phyloP scores from a whole-genome alignment of 2,329 filamentous ascomycete genomes.

The Paramyrothecium roridum region DNA sequence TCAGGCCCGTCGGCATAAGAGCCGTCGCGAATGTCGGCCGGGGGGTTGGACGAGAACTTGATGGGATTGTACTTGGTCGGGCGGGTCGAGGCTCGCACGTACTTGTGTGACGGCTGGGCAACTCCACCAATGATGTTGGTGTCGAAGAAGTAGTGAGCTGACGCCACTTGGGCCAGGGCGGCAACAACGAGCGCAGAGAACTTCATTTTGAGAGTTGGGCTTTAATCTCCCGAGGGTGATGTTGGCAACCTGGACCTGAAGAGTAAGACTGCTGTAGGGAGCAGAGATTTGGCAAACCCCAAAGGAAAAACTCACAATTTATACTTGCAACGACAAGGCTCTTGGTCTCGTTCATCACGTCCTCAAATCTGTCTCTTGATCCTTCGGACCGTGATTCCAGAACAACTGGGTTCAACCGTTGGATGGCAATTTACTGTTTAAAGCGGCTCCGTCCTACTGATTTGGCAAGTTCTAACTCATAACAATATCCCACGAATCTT shows the following conservation, averaged over 20 bases:
- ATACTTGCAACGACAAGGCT: too few relatives aligned
- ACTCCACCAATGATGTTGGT: not conserved
- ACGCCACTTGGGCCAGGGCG: not conserved
- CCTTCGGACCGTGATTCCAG: not conserved
- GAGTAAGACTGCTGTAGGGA: not conserved
- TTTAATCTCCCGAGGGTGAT: not conserved
- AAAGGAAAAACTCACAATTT: too few relatives aligned
- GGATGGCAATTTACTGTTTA: not conserved
- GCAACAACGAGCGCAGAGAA: not conserved
- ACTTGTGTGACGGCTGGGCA: not conserved
- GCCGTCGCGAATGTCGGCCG: not conserved
- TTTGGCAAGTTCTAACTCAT: not conserved
- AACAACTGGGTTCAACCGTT: not conserved
- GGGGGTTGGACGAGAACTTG: constrained; percentile 2
- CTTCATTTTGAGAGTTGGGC: not conserved
- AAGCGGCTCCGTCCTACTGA: not conserved
- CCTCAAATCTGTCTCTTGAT: not conserved
- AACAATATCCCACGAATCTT: not conserved
- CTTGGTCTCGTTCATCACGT: too few relatives aligned
- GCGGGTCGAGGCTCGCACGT: not conserved
- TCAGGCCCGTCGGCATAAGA: not conserved
- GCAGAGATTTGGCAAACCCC: too few relatives aligned
- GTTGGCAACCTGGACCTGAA: not conserved
- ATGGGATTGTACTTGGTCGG: constrained; percentile 2
- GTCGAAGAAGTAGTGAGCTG: constrained; percentile 2